phyloP scores from a whole-genome alignment of 768 basidiomycete genomes.

The Leccinum obscurum region DNA sequence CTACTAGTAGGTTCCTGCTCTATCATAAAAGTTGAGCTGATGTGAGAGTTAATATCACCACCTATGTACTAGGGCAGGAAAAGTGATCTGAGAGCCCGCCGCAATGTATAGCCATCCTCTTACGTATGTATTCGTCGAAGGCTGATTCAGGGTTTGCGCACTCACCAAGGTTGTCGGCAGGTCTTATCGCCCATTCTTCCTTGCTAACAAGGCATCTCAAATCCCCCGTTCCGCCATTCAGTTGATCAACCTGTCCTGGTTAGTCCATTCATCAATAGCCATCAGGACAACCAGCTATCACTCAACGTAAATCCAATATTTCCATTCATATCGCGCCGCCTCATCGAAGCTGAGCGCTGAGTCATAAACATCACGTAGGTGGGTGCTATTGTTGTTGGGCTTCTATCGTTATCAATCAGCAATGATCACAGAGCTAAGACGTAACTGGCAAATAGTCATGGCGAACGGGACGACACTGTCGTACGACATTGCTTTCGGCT shows the following conservation, averaged over 20 bases:
- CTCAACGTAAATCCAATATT: background rate
- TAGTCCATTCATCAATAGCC: background rate
- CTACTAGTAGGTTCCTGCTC: no score
- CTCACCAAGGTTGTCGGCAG: background rate
- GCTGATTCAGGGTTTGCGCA: background rate
- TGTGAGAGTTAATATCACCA: background rate
- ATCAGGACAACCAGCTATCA: background rate
- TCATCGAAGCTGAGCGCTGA: background rate
- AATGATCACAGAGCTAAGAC: background rate
- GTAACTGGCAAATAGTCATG: background rate
- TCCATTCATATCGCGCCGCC: background rate
- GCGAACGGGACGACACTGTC: background rate
- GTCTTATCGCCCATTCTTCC: no score
- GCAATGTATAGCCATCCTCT: background rate
- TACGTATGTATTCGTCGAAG: background rate
- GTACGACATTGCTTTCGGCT: background rate
- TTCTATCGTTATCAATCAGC: background rate
- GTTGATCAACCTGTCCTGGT: background rate
- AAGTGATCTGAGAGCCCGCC: background rate
- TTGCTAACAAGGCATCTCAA: no score
- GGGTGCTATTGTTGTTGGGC: no score
- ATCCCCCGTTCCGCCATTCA: background rate
- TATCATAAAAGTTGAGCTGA: background rate
- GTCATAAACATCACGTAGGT: no score
- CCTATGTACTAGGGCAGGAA: background rate